Percentiles rank a stretch among this genome's conserved stretches.
Evolutionary conservation across 257 asterid species (phyloP).

Genomic region (Scutellaria galericulata): DNA sequence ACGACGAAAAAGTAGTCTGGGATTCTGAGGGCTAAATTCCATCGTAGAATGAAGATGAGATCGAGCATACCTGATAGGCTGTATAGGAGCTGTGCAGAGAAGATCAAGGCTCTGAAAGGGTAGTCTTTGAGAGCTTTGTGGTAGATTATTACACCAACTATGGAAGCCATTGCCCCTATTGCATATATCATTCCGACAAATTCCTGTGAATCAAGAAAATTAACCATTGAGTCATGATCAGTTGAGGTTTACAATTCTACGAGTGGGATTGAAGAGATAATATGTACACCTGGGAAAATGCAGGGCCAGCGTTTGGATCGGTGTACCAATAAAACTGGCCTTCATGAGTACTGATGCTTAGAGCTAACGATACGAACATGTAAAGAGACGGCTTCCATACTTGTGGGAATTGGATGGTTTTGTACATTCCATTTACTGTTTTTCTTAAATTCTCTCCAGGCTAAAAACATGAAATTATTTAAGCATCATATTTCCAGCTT

Average conservation of each 20-base stretch:
- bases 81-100: constrained; percentile 59
- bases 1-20: constrained; percentile 65
- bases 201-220: constrained; percentile 48
- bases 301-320: constrained; percentile 68
- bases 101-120: constrained; percentile 58
- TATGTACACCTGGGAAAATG: constrained; percentile 60
- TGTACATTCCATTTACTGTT: constrained; percentile 59
- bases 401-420: constrained; percentile 52
- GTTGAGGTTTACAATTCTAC: background rate
- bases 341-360: constrained; percentile 72
- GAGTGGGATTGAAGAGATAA: background rate
- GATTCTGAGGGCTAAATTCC: constrained; percentile 62
- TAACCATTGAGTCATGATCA: too few species aligned
- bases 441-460: constrained; percentile 44
- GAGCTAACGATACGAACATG: constrained; percentile 66
- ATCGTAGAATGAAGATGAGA: constrained; percentile 55
- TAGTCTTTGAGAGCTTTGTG: constrained; percentile 66
- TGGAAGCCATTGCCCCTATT: constrained; percentile 70
- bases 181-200: constrained; percentile 72
- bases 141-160: constrained; percentile 71
- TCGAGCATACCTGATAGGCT: constrained; percentile 64
- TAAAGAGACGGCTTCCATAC: constrained; percentile 75
- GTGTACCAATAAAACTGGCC: constrained; percentile 81
- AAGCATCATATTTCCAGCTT: background rate
- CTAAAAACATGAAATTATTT: constrained; percentile 32